Percentiles rank a stretch among this genome's conserved stretches.
These are phyloP conservation scores for Penicillium ochrochloron DNA, from an alignment of 495 filamentous ascomycete species.

Conservation along the genomic window DNA sequence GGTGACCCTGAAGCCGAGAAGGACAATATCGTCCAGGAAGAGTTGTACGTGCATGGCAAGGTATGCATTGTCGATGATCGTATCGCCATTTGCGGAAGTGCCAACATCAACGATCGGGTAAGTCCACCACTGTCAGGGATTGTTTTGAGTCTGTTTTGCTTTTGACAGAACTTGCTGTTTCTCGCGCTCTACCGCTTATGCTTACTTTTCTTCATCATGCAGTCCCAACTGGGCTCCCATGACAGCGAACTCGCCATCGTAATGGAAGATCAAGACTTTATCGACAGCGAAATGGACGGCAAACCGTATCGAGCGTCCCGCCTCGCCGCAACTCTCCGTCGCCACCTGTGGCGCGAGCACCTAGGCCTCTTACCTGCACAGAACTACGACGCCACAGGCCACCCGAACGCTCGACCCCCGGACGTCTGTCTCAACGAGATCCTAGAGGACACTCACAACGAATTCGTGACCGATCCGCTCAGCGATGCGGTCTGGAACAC, in stretches of 20 bases:
- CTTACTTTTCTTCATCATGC: constrained; percentile 1
- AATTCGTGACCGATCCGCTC: constrained; percentile 82
- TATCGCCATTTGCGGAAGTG: constrained; percentile 80
- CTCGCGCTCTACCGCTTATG: constrained; percentile 12
- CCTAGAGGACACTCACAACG: constrained; percentile 65
- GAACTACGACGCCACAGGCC: constrained; percentile 66
- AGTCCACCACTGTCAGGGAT: constrained; percentile 16
- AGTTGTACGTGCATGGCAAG: constrained; percentile 93
- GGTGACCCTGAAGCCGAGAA: constrained; percentile 73
- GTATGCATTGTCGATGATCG: constrained; percentile 84
- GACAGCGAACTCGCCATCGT: constrained; percentile 93
- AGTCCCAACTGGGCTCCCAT: constrained; percentile 84
- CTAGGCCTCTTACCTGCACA: constrained; percentile 82
- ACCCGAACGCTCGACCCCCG: constrained; percentile 83
- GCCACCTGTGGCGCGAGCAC: constrained; percentile 92
- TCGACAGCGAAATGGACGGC: constrained; percentile 80
- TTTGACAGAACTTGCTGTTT: not conserved
- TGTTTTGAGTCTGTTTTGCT: not conserved
- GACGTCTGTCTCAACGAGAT: constrained; percentile 72
- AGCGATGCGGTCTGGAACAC: constrained; percentile 79
- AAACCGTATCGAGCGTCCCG: constrained; percentile 72
- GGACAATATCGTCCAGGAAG: constrained; percentile 89
- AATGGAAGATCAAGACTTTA: constrained; percentile 80
- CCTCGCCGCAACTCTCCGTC: constrained; percentile 78
- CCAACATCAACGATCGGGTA: constrained; percentile 90